Conservation (phyloP, 2,329 filamentous ascomycete species). For the Diaporthe longicolla region DNA sequence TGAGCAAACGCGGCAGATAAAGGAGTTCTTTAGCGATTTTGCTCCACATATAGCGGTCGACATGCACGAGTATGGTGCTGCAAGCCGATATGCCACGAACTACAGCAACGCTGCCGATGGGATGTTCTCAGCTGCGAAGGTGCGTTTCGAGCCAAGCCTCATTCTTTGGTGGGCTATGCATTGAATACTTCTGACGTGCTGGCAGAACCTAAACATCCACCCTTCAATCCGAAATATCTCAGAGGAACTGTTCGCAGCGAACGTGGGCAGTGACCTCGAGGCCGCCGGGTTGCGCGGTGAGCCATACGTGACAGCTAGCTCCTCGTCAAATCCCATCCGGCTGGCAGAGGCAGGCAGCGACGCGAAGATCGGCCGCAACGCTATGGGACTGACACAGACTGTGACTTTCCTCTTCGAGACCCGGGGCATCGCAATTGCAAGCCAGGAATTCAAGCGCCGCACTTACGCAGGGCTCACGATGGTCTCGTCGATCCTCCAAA, state of each 20-base stretch:
- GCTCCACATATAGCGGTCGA: conserved; percentile 11
- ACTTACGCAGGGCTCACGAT: conserved; percentile 19
- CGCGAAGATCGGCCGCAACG: conserved; percentile 17
- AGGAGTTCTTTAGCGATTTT: neutral
- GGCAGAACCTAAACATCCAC: conserved; percentile 2
- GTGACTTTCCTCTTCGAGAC: conserved; percentile 15
- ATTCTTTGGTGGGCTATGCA: accelerated
- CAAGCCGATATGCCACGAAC: neutral
- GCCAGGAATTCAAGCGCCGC: conserved; percentile 22
- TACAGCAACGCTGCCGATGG: conserved; percentile 21
- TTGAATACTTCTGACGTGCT: neutral
- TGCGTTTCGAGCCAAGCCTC: neutral
- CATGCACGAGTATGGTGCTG: conserved; percentile 16
- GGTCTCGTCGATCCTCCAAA: neutral
- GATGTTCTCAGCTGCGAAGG: conserved; percentile 21
- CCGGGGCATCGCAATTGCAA: conserved; percentile 4
- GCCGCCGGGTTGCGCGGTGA: conserved; percentile 12
- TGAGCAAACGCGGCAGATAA: conserved; percentile 8
- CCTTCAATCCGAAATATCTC: conserved; percentile 9
- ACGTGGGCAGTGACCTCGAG: conserved; percentile 8
- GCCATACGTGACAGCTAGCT: conserved; percentile 7
- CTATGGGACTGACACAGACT: neutral
- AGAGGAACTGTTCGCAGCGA: neutral
- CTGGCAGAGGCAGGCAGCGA: conserved; percentile 1
- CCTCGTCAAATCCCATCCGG: conserved; percentile 7